These are phyloP conservation scores for Solanum pinnatisectum DNA, from an alignment of 257 asterid species.

Conservation along the genomic window DNA sequence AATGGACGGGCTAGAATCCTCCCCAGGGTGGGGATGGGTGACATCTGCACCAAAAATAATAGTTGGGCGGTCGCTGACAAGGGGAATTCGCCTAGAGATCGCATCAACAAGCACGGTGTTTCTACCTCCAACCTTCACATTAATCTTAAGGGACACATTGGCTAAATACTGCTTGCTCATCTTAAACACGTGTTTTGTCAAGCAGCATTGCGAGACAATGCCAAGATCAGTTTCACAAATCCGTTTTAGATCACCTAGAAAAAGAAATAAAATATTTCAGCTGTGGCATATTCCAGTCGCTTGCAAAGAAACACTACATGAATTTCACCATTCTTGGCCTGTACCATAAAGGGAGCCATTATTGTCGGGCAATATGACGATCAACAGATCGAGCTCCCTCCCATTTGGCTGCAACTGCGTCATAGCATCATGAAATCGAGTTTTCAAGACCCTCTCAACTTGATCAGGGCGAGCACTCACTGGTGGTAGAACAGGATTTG, in stretches of 20 bases:
- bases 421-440: constrained; percentile 67
- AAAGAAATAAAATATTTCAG: background rate
- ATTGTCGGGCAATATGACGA: constrained; percentile 86
- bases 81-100: constrained; percentile 74
- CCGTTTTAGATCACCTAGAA: constrained; percentile 72
- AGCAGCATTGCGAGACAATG: constrained; percentile 89
- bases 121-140: constrained; percentile 96
- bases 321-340: background rate
- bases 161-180: constrained; percentile 90
- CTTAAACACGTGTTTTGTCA: constrained; percentile 74
- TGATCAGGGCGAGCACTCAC: constrained; percentile 67
- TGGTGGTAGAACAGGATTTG: constrained; percentile 73
- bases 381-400: constrained; percentile 84
- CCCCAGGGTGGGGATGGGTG: constrained; percentile 98
- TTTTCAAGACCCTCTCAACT: constrained; percentile 71
- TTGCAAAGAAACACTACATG: background rate
- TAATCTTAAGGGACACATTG: constrained; percentile 78
- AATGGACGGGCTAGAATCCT: constrained; percentile 97
- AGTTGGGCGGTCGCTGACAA: constrained; percentile 88
- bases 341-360: constrained; percentile 95
- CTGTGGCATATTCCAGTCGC: background rate
- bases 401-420: constrained; percentile 38
- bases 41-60: constrained; percentile 98
- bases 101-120: constrained; percentile 92
- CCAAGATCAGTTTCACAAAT: constrained; percentile 97